These are phyloP conservation scores for Flaveria ramosissima DNA, from an alignment of 129 eudicot species.

Conservation along the genomic window DNA sequence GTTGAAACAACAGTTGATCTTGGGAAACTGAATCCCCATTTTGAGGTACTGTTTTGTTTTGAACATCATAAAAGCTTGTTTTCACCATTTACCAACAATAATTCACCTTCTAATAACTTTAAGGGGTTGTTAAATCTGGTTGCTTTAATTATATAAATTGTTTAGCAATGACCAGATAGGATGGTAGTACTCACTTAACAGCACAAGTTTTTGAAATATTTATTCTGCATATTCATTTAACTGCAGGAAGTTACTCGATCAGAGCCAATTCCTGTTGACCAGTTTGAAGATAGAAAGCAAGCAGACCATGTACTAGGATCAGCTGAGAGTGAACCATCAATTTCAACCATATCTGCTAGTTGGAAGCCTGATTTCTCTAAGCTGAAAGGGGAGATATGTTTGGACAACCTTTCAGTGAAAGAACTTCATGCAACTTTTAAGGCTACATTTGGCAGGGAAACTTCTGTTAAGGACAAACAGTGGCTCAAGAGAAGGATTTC, in stretches of 20 bases:
- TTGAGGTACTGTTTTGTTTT: slow-evolving; percentile 48
- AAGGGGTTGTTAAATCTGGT: slow-evolving; percentile 6
- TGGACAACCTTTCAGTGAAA: slow-evolving; percentile 76
- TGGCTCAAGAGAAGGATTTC: slow-evolving; percentile 97
- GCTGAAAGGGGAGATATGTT: slow-evolving; percentile 72
- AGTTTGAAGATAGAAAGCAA: slow-evolving; percentile 45
- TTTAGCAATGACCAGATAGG: slow-evolving; percentile 10
- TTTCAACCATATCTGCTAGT: slow-evolving; percentile 41
- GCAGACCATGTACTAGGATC: slow-evolving; percentile 39
- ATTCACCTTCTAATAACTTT: not conserved
- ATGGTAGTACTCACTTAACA: slow-evolving; percentile 11
- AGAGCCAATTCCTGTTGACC: slow-evolving; percentile 33
- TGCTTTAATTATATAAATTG: not conserved
- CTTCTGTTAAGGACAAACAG: slow-evolving; percentile 92
- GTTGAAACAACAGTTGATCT: slow-evolving; percentile 42
- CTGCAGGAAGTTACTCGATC: slow-evolving; percentile 52
- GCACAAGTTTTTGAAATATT: not conserved
- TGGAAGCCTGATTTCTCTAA: slow-evolving; percentile 77
- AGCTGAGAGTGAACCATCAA: slow-evolving; percentile 41
- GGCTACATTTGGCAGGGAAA: slow-evolving; percentile 95
- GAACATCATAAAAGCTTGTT: slow-evolving; percentile 21
- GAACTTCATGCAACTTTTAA: slow-evolving; percentile 94
- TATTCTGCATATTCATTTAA: slow-evolving; percentile 12
- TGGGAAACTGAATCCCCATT: slow-evolving; percentile 36
- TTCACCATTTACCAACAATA: not conserved